A percentile compares a stretch with the other conserved stretches of the same genome.
Evolutionary conservation across 768 basidiomycete genomes (phyloP).

Genomic region (Podaxis sp.): DNA sequence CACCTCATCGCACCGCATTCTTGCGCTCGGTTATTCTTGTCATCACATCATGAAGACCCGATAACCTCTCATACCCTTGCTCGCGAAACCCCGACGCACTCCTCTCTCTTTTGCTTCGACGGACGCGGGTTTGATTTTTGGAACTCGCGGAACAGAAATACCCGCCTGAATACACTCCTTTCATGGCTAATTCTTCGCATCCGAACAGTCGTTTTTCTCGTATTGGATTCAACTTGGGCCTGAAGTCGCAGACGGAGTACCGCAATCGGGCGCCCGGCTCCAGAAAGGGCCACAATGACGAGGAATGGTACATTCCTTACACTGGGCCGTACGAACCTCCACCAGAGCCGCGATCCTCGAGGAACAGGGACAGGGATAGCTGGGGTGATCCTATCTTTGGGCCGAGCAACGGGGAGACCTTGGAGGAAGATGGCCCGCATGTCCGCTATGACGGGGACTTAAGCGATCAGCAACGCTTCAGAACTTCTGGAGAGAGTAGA

Average conservation of each 20-base stretch:
- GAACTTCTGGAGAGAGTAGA: constrained; percentile 18
- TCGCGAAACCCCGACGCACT: neutral
- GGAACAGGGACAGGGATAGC: constrained; percentile 18
- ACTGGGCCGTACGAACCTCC: constrained; percentile 20
- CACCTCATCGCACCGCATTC: neutral
- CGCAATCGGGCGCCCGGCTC: neutral
- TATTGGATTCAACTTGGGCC: constrained; percentile 8
- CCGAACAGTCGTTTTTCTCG: constrained; percentile 4
- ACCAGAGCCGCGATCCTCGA: constrained; percentile 7
- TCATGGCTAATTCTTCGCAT: constrained; percentile 2
- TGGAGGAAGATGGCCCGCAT: neutral
- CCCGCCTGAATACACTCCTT: neutral
- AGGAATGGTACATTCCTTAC: constrained; percentile 22
- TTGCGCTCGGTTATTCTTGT: neutral
- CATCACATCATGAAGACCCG: constrained; percentile 1
- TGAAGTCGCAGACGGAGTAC: constrained; percentile 6
- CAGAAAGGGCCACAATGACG: constrained; percentile 11
- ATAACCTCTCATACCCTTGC: neutral
- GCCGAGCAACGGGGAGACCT: neutral
- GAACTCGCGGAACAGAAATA: neutral
- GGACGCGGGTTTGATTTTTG: neutral
- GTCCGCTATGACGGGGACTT: neutral
- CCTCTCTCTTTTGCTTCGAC: neutral
- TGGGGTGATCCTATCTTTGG: constrained; percentile 21
- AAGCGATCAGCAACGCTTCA: neutral